Evolutionary conservation across 192 early-diverging fungal species (phyloP).

Genomic region (Umbelopsis sp.): DNA sequence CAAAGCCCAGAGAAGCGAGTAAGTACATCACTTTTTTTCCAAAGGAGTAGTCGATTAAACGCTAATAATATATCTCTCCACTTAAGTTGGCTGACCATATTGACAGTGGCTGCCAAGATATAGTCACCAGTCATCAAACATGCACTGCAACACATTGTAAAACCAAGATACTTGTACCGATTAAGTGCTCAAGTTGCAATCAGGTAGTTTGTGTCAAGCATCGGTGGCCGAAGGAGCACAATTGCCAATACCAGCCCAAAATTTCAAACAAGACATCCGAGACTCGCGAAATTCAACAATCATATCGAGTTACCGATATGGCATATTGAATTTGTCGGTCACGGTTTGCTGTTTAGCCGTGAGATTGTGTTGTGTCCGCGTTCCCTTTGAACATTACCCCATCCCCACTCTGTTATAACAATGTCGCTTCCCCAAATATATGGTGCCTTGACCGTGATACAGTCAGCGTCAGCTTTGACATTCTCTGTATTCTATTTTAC

Average conservation of each 20-base stretch:
- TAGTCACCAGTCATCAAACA: background rate
- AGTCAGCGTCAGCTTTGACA: conserved; percentile 25
- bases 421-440: conserved; percentile 13
- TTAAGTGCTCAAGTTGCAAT: background rate
- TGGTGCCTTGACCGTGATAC: conserved; percentile 19
- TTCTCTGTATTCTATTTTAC: conserved; percentile 34
- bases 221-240: conserved; percentile 17
- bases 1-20: background rate
- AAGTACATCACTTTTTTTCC: background rate
- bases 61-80: background rate
- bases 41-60: too few species aligned
- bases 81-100: conserved; percentile 8
- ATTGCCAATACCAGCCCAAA: conserved; percentile 1
- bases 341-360: background rate
- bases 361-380: too few species aligned
- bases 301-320: background rate
- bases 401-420: background rate
- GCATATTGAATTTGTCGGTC: background rate
- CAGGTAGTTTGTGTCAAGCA: conserved; percentile 5
- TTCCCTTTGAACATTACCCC: background rate
- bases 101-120: background rate
- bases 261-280: background rate
- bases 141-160: conserved; percentile 1
- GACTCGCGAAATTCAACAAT: background rate
- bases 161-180: conserved; percentile 7